Conservation (phyloP, 139 green algal species). For the Klebsormidium nitens region DNA sequence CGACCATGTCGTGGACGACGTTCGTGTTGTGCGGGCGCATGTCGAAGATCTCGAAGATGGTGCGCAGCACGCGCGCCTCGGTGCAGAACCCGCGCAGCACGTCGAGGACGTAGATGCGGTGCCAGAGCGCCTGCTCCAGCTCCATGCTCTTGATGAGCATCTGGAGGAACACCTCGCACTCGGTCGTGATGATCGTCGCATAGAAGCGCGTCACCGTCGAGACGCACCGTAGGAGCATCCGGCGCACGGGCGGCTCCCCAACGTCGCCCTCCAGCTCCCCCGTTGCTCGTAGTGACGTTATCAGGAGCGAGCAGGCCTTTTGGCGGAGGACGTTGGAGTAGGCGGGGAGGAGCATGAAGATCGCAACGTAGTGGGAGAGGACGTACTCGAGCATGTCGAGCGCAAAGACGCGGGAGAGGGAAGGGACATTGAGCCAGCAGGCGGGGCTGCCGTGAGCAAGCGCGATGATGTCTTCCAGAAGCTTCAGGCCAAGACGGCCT, state of each 20-base stretch:
- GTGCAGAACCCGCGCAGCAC: conserved; percentile 34
- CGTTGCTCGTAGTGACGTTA: conserved; percentile 38
- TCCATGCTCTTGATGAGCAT: conserved; percentile 43
- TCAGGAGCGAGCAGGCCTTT: conserved; percentile 31
- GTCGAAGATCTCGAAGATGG: conserved; percentile 41
- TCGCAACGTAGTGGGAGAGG: conserved; percentile 27
- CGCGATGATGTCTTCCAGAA: conserved; percentile 26
- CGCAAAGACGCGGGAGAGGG: conserved; percentile 30
- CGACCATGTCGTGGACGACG: conserved; percentile 35
- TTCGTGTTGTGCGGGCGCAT: conserved; percentile 33
- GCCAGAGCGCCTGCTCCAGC: conserved; percentile 36
- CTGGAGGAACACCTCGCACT: conserved; percentile 36
- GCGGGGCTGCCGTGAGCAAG: conserved; percentile 20
- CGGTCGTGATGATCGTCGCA: conserved; percentile 27
- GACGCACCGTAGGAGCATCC: conserved; percentile 23
- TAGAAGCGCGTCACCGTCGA: conserved; percentile 23
- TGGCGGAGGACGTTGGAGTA: conserved; percentile 22
- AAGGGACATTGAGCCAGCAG: conserved; percentile 23
- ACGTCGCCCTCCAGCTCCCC: conserved; percentile 29
- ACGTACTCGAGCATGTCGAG: conserved; percentile 43
- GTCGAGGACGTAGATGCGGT: conserved; percentile 39
- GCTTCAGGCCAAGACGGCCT: conserved; percentile 18
- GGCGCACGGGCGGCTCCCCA: conserved; percentile 31
- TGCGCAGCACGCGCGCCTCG: conserved; percentile 17
- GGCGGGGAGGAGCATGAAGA: conserved; percentile 20